These are phyloP conservation scores for Cephalotrichum gorgonifer DNA, from an alignment of 2,329 filamentous ascomycete species.

Conservation along the genomic window DNA sequence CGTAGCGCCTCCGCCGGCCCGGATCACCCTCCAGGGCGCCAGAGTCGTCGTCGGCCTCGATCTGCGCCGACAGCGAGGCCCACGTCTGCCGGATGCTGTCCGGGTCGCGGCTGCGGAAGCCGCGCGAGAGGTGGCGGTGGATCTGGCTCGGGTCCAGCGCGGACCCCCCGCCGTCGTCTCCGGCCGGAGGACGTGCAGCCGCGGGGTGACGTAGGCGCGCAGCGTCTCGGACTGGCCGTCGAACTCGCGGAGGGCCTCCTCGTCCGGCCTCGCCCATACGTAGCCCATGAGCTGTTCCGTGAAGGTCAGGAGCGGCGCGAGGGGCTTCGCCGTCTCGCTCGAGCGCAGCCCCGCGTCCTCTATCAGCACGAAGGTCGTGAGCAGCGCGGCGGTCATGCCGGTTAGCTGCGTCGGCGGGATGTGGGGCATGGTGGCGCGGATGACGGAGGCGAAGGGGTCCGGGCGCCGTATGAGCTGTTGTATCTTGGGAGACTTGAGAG, in stretches of 20 bases:
- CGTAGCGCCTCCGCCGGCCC: constrained; percentile 1
- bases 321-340: not conserved
- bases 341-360: not conserved
- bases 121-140: constrained; percentile 6
- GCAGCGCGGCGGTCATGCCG: constrained; percentile 1
- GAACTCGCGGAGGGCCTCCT: constrained; percentile 1
- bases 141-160: not conserved
- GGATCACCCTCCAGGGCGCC: not conserved
- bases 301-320: constrained; percentile 5
- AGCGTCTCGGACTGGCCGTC: not conserved
- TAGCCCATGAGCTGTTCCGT: constrained; percentile 5
- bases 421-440: constrained; percentile 4
- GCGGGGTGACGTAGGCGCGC: not conserved
- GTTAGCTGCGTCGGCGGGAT: not conserved
- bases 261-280: not conserved
- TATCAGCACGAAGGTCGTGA: constrained; percentile 7
- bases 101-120: constrained; percentile 1
- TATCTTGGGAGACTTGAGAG: not conserved
- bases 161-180: not conserved
- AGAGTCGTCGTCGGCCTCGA: not conserved
- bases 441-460: not conserved
- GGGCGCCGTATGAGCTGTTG: not conserved
- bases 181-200: not conserved
- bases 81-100: constrained; percentile 3
- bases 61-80: constrained; percentile 4